Conservation (phyloP, 495 filamentous ascomycete species). For the Lasiosphaeriaceae sp. region DNA sequence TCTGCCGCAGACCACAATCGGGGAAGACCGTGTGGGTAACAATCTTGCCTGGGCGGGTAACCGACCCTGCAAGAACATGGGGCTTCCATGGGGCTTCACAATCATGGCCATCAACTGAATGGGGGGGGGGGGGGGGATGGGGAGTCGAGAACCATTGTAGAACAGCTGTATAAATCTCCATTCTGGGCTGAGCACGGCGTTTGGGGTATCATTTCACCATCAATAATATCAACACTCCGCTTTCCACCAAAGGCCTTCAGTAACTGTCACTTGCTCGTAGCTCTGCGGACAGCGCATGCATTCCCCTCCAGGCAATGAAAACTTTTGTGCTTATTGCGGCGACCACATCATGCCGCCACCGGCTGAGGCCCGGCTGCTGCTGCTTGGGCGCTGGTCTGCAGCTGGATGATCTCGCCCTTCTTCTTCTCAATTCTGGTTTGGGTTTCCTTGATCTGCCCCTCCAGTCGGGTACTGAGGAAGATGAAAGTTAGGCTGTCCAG, state of each 20-base stretch:
- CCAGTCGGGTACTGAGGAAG: constrained; percentile 66
- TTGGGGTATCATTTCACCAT: constrained; percentile 10
- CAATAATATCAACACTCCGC: background rate
- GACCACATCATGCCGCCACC: constrained; percentile 16
- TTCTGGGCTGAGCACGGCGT: constrained; percentile 19
- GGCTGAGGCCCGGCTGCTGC: constrained; percentile 12
- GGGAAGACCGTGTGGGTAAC: constrained; percentile 20
- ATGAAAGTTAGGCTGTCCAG: background rate
- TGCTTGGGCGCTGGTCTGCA: constrained; percentile 40
- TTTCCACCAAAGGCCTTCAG: background rate
- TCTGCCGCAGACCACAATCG: constrained; percentile 6
- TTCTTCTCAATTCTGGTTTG: constrained; percentile 80
- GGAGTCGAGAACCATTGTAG: constrained; percentile 4
- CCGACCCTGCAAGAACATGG: constrained; percentile 28
- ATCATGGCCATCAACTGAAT: constrained; percentile 34
- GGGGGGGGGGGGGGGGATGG: no score
- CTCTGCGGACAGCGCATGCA: background rate
- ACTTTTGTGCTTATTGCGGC: background rate
- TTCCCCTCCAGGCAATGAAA: background rate
- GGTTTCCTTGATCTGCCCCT: constrained; percentile 72
- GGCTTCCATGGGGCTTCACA: constrained; percentile 34
- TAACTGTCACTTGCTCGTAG: background rate
- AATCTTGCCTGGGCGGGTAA: constrained; percentile 21
- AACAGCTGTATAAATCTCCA: constrained; percentile 14
- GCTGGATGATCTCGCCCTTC: constrained; percentile 51